Evolutionary conservation across 2,329 filamentous ascomycete genomes (phyloP).

Genomic region (Elsinoe perseae): DNA sequence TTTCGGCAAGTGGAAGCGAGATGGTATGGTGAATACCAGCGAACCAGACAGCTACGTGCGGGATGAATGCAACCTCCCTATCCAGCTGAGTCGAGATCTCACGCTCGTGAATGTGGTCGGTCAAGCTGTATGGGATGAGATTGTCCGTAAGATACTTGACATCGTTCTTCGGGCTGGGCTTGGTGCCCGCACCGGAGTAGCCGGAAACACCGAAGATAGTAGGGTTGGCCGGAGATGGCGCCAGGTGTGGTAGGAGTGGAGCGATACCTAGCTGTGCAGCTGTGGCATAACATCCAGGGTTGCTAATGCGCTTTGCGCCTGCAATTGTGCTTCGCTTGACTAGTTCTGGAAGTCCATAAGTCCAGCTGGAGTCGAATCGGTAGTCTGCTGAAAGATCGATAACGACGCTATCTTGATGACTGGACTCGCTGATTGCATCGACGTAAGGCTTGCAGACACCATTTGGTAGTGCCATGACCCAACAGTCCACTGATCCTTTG

Average conservation of each 20-base stretch:
- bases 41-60: conserved; percentile 96
- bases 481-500: conserved; percentile 80
- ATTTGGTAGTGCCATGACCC: conserved; percentile 96
- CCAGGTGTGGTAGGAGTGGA: conserved; percentile 69
- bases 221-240: conserved; percentile 54
- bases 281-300: conserved; percentile 93
- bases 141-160: conserved; percentile 75
- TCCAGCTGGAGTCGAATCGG: conserved; percentile 78
- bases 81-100: conserved; percentile 79
- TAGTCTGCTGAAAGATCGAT: conserved; percentile 96
- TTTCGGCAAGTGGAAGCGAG: conserved; percentile 75
- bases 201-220: conserved; percentile 86
- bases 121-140: conserved; percentile 82
- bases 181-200: conserved; percentile 91
- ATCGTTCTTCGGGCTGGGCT: conserved; percentile 91
- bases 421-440: conserved; percentile 70
- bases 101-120: conserved; percentile 88
- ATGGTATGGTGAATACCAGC: conserved; percentile 90
- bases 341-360: conserved; percentile 84
- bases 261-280: conserved; percentile 84
- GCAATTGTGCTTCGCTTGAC: conserved; percentile 69
- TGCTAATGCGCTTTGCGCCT: conserved; percentile 72
- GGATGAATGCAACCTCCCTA: conserved; percentile 70
- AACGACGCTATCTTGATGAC: conserved; percentile 63
- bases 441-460: conserved; percentile 91